Conservation (phyloP, 1,284 basidiomycete genomes). For the Neolentinus lepideus region DNA sequence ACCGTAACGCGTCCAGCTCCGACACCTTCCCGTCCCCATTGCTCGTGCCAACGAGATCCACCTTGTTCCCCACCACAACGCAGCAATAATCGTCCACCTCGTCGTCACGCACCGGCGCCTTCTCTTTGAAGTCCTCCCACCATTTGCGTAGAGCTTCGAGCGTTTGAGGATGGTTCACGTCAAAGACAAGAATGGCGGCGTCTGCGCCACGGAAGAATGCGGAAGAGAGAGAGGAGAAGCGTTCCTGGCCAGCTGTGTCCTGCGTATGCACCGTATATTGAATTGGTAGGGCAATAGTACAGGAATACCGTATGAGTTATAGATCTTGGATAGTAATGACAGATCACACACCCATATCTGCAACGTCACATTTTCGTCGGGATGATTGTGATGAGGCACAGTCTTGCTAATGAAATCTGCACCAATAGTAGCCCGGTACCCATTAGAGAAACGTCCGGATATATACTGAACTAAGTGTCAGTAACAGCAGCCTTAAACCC, state of each 20-base stretch:
- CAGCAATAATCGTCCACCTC: conserved; percentile 61
- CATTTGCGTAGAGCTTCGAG: conserved; percentile 57
- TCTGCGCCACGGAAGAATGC: conserved; percentile 82
- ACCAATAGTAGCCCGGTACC: conserved; percentile 78
- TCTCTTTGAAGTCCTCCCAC: conserved; percentile 68
- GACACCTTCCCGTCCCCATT: conserved; percentile 19
- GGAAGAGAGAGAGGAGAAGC: conserved; percentile 71
- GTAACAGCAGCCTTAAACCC: not conserved
- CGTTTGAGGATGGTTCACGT: conserved; percentile 58
- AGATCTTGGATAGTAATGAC: conserved; percentile 3
- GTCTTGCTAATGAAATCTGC: conserved; percentile 78
- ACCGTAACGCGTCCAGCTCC: conserved; percentile 30
- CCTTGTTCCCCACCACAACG: conserved; percentile 76
- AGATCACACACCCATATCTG: conserved; percentile 68
- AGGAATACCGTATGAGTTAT: too few species aligned
- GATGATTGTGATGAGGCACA: conserved; percentile 47
- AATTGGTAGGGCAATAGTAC: too few species aligned
- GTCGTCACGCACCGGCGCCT: conserved; percentile 58
- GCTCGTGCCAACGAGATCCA: conserved; percentile 38
- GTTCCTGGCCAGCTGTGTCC: conserved; percentile 79
- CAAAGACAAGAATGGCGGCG: conserved; percentile 75
- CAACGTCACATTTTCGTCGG: conserved; percentile 49
- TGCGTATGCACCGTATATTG: conserved; percentile 15
- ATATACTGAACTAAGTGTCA: conserved; percentile 46
- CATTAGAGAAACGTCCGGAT: conserved; percentile 63